Evolutionary conservation across 306 rosid species (phyloP), one percentile per base, ranked within the genome.

Genomic region (Lathyrus sativus): DNA sequence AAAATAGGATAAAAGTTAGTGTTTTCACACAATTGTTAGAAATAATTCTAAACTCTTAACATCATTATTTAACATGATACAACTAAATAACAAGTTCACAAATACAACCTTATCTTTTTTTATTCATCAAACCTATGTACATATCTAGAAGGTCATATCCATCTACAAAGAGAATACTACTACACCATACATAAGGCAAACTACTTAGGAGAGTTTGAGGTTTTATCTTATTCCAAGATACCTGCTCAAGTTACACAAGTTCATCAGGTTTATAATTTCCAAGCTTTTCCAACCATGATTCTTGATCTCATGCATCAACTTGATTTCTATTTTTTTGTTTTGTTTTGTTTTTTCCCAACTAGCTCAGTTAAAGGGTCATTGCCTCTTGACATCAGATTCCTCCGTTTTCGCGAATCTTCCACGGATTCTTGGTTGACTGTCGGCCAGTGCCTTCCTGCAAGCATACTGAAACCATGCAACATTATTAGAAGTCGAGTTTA

Each of bases 361-460:
- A 37, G 73, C 35, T 49, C 28, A 45, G 74, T 79, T 74, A 59
- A 65, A 43, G 44, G 74, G 35, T 80, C 49, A 83, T 62, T 73
- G 81, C 84, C 90, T 85, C 82, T 81, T 83, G 42, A 33, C 57
- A 42, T 82, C 85, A 4, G 45, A 65, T 61, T 92, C 91, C 61
- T 90, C 98, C 0, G 91, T 88, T 82, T 81, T 92, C 2, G 98
- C 98, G 73, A 92, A 92, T 84, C 98, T 88, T 85, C 98, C 98
- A 1, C 98, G 92, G 73, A 92, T 85, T 83, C 98, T 86, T 19
- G 96, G 98, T 75, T 92, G 98, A 57, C 89, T 92, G 85, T 92
- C 98, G 0, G 98, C 98, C 4, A 92, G 93, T 60, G 96, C 98
- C 83, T 92, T 92, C 89, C 96, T 92, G 85, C 98, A 92, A 35